Evolutionary conservation across 768 basidiomycete genomes (phyloP), one percentile per base, ranked within the genome.

Genomic region (Suillus fuscotomentosus): DNA sequence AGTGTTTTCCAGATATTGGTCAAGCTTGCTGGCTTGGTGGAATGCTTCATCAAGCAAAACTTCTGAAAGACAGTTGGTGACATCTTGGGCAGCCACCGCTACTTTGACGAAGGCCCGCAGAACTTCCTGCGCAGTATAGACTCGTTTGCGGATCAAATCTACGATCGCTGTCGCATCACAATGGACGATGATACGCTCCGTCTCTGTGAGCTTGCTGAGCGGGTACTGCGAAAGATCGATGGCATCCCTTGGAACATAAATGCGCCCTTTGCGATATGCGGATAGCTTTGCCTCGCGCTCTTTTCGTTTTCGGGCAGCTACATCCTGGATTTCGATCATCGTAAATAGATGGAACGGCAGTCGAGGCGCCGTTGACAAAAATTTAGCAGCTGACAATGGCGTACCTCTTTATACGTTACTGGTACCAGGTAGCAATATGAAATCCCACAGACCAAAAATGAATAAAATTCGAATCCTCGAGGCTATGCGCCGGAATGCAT

Each of bases 31-130:
- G 5, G 88, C 87, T 48, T 80, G 76, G 60, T 71, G 66, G 50
- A 85, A 72, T 4, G 80, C 84, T n/a, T 82, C 78, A 24, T 84
- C 81, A 65, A 86, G 77, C 65, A 86, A 86, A 57, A 88, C 82
- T 65, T 88, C 86, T 17, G 85, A 84, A 24, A 87, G 72, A 68
- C 86, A 87, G 66, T 84, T 84, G 7, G 82, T 82, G 61, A 70
- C 63, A 41, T 76, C 68, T 59, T 76, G 77, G n/a, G 75, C 68
- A 7, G 68, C 69, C 60, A 73, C 61, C 1, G 75, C 73, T 43
- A 68, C 72, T 36, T 62, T 72, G 66, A 75, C 68, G n/a, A 66
- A 60, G 64, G 76, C 75, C 27, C 39, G 67, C 60, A 76, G 65
- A 41, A 72, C 72, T 41, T 76, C 62, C 45, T 69, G 66, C 38